Evolutionary conservation across 192 early-diverging fungal genomes (phyloP).

Genomic region (Entomortierella beljakovae): DNA sequence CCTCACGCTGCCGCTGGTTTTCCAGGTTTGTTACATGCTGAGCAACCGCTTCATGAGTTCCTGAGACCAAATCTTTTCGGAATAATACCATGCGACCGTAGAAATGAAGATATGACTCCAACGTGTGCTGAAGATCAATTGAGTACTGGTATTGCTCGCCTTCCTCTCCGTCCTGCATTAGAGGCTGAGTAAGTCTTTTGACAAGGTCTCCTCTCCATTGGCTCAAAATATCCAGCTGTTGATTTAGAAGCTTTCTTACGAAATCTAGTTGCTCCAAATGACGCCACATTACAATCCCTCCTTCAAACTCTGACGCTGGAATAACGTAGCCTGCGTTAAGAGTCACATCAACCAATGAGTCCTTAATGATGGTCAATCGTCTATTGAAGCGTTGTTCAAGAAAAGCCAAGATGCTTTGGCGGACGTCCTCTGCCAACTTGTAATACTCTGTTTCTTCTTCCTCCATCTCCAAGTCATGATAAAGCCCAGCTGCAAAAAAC

Average conservation of each 20-base stretch:
- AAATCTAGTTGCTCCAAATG: slow-evolving; percentile 33
- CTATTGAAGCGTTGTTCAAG: slow-evolving; percentile 40
- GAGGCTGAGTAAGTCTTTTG: slow-evolving; percentile 33
- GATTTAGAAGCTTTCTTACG: slow-evolving; percentile 34
- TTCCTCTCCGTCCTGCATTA: slow-evolving; percentile 41
- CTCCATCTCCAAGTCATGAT: slow-evolving; percentile 61
- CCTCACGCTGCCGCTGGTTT: slow-evolving; percentile 1
- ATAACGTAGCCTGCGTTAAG: slow-evolving; percentile 1
- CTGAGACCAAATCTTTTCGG: slow-evolving; percentile 21
- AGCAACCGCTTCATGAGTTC: slow-evolving; percentile 14
- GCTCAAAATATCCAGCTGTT: slow-evolving; percentile 43
- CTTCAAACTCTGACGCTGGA: slow-evolving; percentile 1
- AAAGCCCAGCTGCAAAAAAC: slow-evolving; percentile 70
- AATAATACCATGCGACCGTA: slow-evolving; percentile 24
- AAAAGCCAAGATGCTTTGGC: slow-evolving; percentile 35
- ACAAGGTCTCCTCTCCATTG: slow-evolving; percentile 48
- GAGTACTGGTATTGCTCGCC: slow-evolving; percentile 45
- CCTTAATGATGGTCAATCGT: neutral
- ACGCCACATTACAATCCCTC: slow-evolving; percentile 38
- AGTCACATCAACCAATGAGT: neutral
- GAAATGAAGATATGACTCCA: slow-evolving; percentile 36
- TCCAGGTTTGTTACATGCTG: slow-evolving; percentile 7
- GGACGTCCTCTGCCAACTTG: slow-evolving; percentile 50
- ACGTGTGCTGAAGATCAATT: slow-evolving; percentile 38
- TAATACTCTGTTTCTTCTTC: slow-evolving; percentile 56